A percentile compares a stretch with the other conserved stretches of the same genome.
These are phyloP conservation scores for Hypoxylon cercidicola DNA, from an alignment of 495 filamentous ascomycete genomes.

Conservation along the genomic window DNA sequence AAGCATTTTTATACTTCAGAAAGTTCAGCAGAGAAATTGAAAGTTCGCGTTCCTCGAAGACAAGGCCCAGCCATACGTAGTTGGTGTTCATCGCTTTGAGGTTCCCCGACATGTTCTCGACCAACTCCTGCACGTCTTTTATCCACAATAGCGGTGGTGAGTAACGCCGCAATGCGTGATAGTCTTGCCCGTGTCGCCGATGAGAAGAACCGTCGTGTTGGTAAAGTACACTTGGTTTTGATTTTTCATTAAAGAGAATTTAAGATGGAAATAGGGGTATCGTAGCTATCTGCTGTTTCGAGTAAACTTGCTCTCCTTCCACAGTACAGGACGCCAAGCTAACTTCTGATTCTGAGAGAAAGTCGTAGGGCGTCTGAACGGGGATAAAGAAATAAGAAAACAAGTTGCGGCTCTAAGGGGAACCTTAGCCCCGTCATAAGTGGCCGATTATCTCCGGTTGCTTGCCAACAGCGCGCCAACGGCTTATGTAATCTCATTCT, in stretches of 20 bases:
- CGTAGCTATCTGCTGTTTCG: too few relatives aligned
- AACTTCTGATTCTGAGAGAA: not conserved
- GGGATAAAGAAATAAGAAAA: not conserved
- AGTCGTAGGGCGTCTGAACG: not conserved
- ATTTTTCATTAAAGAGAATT: too few relatives aligned
- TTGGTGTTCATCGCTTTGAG: too few relatives aligned
- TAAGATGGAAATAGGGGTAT: too few relatives aligned
- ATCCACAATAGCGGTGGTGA: constrained; percentile 21
- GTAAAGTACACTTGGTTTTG: not conserved
- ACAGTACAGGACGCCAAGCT: not conserved
- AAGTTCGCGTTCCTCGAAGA: too few relatives aligned
- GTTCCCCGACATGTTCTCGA: too few relatives aligned
- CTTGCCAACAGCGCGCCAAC: not conserved
- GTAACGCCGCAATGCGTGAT: constrained; percentile 51
- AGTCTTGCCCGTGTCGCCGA: constrained; percentile 62
- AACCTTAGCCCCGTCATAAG: not conserved
- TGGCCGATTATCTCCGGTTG: not conserved
- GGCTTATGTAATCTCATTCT: not conserved
- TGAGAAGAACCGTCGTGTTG: constrained; percentile 51
- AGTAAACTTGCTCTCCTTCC: not conserved
- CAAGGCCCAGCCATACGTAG: too few relatives aligned
- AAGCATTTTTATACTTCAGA: too few relatives aligned
- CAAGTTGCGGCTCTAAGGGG: not conserved
- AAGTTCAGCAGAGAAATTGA: too few relatives aligned
- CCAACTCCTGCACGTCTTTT: too few relatives aligned